A percentile compares a stretch with the other conserved stretches of the same genome.
Conservation (phyloP, 805 yeast species). For the Starmerella potacharoeniae region DNA sequence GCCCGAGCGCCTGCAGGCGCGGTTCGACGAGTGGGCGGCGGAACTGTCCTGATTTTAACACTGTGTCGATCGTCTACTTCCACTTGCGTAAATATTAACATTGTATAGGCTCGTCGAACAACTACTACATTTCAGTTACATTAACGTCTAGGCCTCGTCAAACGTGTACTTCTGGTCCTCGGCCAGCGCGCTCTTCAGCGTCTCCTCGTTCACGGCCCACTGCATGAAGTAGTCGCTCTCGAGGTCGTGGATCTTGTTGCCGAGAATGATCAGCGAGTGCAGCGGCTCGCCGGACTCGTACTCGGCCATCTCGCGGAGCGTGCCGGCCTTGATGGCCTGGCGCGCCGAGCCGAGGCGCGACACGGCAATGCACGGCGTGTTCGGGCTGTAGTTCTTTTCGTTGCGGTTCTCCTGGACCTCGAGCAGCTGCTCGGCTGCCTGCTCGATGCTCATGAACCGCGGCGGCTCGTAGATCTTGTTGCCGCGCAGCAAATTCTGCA, state of each 20-base stretch:
- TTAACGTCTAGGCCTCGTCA: neutral
- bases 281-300: slow-evolving; percentile 92
- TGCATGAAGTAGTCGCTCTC: slow-evolving; percentile 76
- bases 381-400: slow-evolving; percentile 68
- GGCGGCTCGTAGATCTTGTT: slow-evolving; percentile 92
- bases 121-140: too few species aligned
- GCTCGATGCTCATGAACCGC: slow-evolving; percentile 82
- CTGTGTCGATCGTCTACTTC: neutral
- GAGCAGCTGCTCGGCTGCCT: slow-evolving; percentile 77
- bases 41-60: neutral
- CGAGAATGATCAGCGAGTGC: slow-evolving; percentile 82
- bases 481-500: slow-evolving; percentile 89
- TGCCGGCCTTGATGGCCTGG: slow-evolving; percentile 76
- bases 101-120: neutral
- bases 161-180: slow-evolving; percentile 25
- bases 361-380: slow-evolving; percentile 89
- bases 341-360: slow-evolving; percentile 81
- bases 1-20: slow-evolving; percentile 6
- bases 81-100: neutral
- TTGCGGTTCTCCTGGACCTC: slow-evolving; percentile 74
- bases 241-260: slow-evolving; percentile 84
- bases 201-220: slow-evolving; percentile 52
- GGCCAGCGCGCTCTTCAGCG: slow-evolving; percentile 38
- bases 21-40: slow-evolving; percentile 17
- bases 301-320: slow-evolving; percentile 60